Conservation (phyloP, 257 asterid genomes). For the Cynanchum wilfordii region DNA sequence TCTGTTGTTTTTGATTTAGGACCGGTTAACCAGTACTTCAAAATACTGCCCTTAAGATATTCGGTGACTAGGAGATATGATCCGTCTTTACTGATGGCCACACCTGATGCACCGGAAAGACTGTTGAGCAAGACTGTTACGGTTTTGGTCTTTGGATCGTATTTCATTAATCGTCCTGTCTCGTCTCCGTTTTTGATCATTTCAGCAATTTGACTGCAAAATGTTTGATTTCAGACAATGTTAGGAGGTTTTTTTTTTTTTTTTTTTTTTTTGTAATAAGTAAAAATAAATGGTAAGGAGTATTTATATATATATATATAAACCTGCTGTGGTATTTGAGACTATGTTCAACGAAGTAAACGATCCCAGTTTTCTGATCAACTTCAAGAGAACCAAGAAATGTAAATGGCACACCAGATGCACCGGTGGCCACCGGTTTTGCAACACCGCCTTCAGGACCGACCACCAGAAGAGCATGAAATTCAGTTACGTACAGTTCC, state of each 20-base stretch:
- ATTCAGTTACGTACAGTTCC: slow-evolving; percentile 34
- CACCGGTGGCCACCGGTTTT: neutral
- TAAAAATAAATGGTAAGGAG: too few species aligned
- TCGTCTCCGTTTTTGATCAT: neutral
- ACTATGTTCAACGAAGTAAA: neutral
- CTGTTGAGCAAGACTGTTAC: neutral
- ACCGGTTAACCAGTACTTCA: neutral
- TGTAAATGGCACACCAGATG: neutral
- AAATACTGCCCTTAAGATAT: neutral
- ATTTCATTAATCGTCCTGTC: neutral
- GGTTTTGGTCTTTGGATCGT: neutral
- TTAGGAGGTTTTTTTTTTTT: too few species aligned
- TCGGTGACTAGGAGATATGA: neutral
- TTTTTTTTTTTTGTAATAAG: too few species aligned
- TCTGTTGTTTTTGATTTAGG: neutral
- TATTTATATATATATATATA: too few species aligned
- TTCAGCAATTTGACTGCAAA: neutral
- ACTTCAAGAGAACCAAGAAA: neutral
- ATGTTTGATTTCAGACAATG: too few species aligned
- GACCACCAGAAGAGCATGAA: slow-evolving; percentile 19
- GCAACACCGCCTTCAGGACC: neutral
- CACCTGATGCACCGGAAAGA: neutral
- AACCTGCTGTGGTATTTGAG: neutral
- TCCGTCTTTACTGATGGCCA: neutral
- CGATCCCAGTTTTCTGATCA: neutral